phyloP scores from a whole-genome alignment of 805 yeast species.

The Blastobotrys chiropterorum region DNA sequence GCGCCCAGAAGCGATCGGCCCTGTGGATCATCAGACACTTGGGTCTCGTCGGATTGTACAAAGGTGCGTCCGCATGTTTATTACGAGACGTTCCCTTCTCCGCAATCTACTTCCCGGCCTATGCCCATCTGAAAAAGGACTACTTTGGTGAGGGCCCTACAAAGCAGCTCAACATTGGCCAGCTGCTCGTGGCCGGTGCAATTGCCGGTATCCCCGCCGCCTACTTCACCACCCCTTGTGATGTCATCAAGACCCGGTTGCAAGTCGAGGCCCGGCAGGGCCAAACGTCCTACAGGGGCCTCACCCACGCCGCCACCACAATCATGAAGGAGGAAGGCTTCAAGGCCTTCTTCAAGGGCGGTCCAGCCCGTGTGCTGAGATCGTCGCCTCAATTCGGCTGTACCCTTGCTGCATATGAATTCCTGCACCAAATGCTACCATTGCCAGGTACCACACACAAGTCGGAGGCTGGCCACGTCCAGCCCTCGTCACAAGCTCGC shows the following conservation, averaged over 20 bases:
- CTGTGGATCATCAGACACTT: slow-evolving; percentile 66
- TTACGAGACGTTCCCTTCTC: slow-evolving; percentile 94
- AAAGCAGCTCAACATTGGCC: slow-evolving; percentile 70
- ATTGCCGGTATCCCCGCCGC: slow-evolving; percentile 98
- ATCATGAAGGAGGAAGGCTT: slow-evolving; percentile 80
- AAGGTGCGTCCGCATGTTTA: slow-evolving; percentile 87
- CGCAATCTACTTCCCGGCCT: slow-evolving; percentile 95
- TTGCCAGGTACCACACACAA: slow-evolving; percentile 39
- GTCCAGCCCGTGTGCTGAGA: slow-evolving; percentile 87
- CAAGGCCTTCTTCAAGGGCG: slow-evolving; percentile 89
- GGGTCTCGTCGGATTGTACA: slow-evolving; percentile 81
- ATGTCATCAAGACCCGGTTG: slow-evolving; percentile 90
- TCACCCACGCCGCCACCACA: slow-evolving; percentile 66
- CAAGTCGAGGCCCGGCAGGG: slow-evolving; percentile 78
- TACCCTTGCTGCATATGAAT: slow-evolving; percentile 94
- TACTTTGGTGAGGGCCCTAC: slow-evolving; percentile 78
- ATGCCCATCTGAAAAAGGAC: slow-evolving; percentile 83
- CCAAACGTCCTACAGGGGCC: slow-evolving; percentile 71
- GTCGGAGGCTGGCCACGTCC: slow-evolving; percentile 40
- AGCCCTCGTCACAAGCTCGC: slow-evolving; percentile 29
- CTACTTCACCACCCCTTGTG: slow-evolving; percentile 92
- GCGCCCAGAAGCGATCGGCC: slow-evolving; percentile 48
- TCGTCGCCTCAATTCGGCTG: slow-evolving; percentile 98
- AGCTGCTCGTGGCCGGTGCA: slow-evolving; percentile 81
- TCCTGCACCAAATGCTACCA: slow-evolving; percentile 76